Evolutionary conservation across 306 rosid genomes (phyloP).

Genomic region (Begonia fuchsioides): DNA sequence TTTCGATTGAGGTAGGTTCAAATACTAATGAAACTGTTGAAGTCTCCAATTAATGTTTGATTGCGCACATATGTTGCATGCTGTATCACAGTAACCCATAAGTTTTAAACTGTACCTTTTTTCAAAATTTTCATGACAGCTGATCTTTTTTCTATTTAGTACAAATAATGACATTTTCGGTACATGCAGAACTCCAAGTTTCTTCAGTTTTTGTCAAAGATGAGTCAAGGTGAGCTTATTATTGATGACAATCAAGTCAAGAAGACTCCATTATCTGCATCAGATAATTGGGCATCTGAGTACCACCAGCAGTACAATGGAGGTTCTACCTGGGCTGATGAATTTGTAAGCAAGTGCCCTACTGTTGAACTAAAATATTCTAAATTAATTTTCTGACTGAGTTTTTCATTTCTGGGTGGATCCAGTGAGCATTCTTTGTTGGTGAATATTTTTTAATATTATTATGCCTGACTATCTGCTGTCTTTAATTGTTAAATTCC

Average conservation of each 20-base stretch:
- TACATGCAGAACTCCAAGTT: slow-evolving; percentile 81
- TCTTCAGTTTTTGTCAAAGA: slow-evolving; percentile 91
- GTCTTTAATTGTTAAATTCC: too few species aligned
- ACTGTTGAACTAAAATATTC: too few species aligned
- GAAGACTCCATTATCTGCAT: slow-evolving; percentile 34
- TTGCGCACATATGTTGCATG: not conserved
- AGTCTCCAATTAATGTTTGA: not conserved
- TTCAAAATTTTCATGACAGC: too few species aligned
- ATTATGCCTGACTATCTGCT: too few species aligned
- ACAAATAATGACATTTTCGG: not conserved
- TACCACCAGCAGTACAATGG: slow-evolving; percentile 53
- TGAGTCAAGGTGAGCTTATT: slow-evolving; percentile 93
- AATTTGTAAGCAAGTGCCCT: slow-evolving; percentile 23
- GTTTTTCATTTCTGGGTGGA: too few species aligned
- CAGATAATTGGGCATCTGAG: slow-evolving; percentile 88
- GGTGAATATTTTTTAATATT: too few species aligned
- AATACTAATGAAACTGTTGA: not conserved
- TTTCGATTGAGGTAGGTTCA: too few species aligned
- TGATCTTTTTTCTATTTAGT: too few species aligned
- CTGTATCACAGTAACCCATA: too few species aligned
- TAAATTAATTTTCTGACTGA: too few species aligned
- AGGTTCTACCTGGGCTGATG: slow-evolving; percentile 67
- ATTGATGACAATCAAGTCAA: slow-evolving; percentile 89
- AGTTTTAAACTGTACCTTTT: too few species aligned
- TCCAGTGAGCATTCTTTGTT: too few species aligned